Evolutionary conservation across 371 early-diverging fungal species (phyloP).

Genomic region (Mucor circinelloides): DNA sequence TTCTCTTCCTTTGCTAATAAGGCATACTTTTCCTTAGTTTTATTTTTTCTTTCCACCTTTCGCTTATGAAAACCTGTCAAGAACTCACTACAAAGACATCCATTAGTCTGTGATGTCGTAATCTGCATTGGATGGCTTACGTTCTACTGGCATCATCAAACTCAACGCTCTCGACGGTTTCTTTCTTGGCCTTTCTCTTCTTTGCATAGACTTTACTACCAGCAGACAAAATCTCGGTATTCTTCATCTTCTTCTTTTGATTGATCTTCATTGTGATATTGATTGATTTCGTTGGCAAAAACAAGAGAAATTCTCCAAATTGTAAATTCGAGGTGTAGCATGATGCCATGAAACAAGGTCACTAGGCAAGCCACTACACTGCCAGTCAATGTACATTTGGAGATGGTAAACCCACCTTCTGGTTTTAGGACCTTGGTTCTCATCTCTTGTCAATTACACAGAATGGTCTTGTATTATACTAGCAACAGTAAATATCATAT

Average conservation of each 20-base stretch:
- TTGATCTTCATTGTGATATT: slow-evolving; percentile 11
- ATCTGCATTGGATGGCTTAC: slow-evolving; percentile 34
- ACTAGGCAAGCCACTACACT: slow-evolving; percentile 3
- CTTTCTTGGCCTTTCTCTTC: slow-evolving; percentile 68
- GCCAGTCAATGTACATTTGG: background rate
- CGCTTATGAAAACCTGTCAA: slow-evolving; percentile 85
- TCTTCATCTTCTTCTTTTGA: slow-evolving; percentile 39
- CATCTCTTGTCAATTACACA: background rate
- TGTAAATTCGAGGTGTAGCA: background rate
- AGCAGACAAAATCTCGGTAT: slow-evolving; percentile 64
- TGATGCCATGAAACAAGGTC: slow-evolving; percentile 9
- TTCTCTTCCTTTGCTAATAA: slow-evolving; percentile 58
- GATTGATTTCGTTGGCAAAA: background rate
- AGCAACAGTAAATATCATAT: slow-evolving; percentile 19
- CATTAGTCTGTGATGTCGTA: background rate
- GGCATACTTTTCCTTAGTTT: slow-evolving; percentile 57
- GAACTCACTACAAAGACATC: slow-evolving; percentile 52
- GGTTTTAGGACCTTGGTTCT: background rate
- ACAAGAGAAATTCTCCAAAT: background rate
- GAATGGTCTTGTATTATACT: slow-evolving; percentile 31
- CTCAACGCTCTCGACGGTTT: slow-evolving; percentile 62
- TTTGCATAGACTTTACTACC: slow-evolving; percentile 72
- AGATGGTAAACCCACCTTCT: background rate
- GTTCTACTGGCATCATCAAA: slow-evolving; percentile 68
- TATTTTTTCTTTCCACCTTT: slow-evolving; percentile 71